These are phyloP conservation scores for Eremomyces bilateralis DNA, from an alignment of 495 filamentous ascomycete species.

Conservation along the genomic window DNA sequence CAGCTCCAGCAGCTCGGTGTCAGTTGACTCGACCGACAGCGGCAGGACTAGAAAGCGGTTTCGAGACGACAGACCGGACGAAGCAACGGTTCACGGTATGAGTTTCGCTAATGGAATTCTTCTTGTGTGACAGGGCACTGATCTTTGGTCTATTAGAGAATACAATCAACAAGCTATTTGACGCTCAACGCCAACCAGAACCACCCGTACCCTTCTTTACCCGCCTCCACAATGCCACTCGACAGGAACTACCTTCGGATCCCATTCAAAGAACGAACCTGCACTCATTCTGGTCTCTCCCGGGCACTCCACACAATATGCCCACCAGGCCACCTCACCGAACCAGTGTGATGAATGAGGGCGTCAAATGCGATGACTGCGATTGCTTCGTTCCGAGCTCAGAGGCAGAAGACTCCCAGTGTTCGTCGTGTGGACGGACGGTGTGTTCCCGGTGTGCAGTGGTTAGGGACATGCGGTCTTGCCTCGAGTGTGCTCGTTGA, in stretches of 20 bases:
- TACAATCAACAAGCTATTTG: slow-evolving; percentile 17
- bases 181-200: slow-evolving; percentile 12
- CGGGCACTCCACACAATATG: slow-evolving; percentile 5
- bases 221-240: slow-evolving; percentile 1
- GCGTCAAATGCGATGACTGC: slow-evolving; percentile 17
- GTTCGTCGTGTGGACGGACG: background rate
- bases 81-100: slow-evolving; percentile 16
- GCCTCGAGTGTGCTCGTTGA: background rate
- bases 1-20: too few relatives aligned
- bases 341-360: background rate
- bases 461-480: background rate
- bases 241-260: too few relatives aligned
- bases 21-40: too few relatives aligned
- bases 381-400: slow-evolving; percentile 4
- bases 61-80: slow-evolving; percentile 18
- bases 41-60: slow-evolving; percentile 17
- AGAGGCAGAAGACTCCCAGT: background rate
- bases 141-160: too few relatives aligned
- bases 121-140: too few relatives aligned
- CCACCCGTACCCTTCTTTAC: slow-evolving; percentile 5
- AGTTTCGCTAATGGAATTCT: too few relatives aligned
- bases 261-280: slow-evolving; percentile 16
- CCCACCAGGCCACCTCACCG: background rate
- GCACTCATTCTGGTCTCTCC: slow-evolving; percentile 19
- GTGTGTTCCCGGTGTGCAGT: background rate